Conservation (phyloP, 164 flowering plant species). For the Pachysandra terminalis region DNA sequence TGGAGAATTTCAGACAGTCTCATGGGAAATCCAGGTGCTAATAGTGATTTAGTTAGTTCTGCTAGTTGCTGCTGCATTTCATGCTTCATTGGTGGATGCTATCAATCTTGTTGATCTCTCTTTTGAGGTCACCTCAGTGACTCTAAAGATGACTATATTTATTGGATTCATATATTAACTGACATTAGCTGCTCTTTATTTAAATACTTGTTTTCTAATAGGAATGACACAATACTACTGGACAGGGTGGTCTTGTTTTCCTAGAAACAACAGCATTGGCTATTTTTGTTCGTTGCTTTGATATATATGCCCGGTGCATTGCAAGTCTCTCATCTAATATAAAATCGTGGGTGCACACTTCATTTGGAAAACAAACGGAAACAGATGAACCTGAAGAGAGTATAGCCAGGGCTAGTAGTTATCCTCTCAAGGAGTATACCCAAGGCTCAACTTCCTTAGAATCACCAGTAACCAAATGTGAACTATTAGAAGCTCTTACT, state of each 20-base stretch:
- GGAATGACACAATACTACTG: slow-evolving; percentile 20
- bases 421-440: slow-evolving; percentile 11
- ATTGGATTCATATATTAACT: neutral
- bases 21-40: slow-evolving; percentile 64
- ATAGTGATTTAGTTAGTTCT: slow-evolving; percentile 1
- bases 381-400: slow-evolving; percentile 21
- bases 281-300: slow-evolving; percentile 33
- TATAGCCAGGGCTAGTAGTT: slow-evolving; percentile 12
- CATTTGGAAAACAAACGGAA: slow-evolving; percentile 20
- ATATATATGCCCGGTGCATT: slow-evolving; percentile 31
- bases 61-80: slow-evolving; percentile 3
- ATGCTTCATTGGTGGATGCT: neutral
- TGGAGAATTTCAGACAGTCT: slow-evolving; percentile 40
- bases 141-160: slow-evolving; percentile 2
- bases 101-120: neutral
- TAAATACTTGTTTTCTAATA: slow-evolving; percentile 13
- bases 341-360: slow-evolving; percentile 10
- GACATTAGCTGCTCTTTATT: slow-evolving; percentile 2
- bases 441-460: slow-evolving; percentile 12
- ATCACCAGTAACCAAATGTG: slow-evolving; percentile 16
- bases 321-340: slow-evolving; percentile 22
- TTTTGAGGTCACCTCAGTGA: neutral
- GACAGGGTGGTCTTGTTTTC: slow-evolving; percentile 74
- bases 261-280: slow-evolving; percentile 57
- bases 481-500: slow-evolving; percentile 32